Base-by-base conservation (phyloP, 495 filamentous ascomycete species). In the Articulospora tetracladia region DNA sequence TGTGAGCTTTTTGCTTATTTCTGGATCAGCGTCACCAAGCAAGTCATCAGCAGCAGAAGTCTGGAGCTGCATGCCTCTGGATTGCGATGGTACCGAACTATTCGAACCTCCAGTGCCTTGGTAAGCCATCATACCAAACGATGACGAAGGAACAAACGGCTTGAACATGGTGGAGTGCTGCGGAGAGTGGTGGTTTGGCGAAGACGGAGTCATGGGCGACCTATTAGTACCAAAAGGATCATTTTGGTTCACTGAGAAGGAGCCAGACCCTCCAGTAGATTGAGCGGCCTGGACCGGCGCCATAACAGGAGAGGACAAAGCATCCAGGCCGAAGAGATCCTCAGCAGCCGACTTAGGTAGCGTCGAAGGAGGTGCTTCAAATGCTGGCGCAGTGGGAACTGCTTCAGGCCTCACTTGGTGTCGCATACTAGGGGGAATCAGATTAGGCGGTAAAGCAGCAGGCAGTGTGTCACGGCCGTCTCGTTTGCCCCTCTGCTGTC, bases 21-120 rank as follows among this genome's bases (percentile, higher is more conserved):
- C 93, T 2, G 91, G 90, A 59, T 98, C 94, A 57, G 88, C 88
- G 62, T 97, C 94, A 22, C 95, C 94, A 11, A 98, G 83, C n/a
- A 98, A 79, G 74, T 98, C 95, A 65, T 98, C 93, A 60, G 89
- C 80, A 19, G 81, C 81, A 17, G 86, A 77, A 19, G 74, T 75
- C 46, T 79, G 77, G 56, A 74, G 76, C 13, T 73, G 69, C 10
- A 68, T 23, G 19, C 46, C 28, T 60, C 61, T 62, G n/a, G 70
- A 66, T 0, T 75, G 66, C 19, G 71, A 71, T 65, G 66, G 73
- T 46, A 71, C 74, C 1, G 82, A 83, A 30, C 67, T 70, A 55
- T 71, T 79, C 0, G 91, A 92, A 19, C 84, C 83, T 3, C 93
- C 92, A 2, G 92, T 97, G 32, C 76, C 73, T 63, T 95, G 90